Conservation (phyloP, 2,329 filamentous ascomycete species). For the Fusarium nisikadoi region DNA sequence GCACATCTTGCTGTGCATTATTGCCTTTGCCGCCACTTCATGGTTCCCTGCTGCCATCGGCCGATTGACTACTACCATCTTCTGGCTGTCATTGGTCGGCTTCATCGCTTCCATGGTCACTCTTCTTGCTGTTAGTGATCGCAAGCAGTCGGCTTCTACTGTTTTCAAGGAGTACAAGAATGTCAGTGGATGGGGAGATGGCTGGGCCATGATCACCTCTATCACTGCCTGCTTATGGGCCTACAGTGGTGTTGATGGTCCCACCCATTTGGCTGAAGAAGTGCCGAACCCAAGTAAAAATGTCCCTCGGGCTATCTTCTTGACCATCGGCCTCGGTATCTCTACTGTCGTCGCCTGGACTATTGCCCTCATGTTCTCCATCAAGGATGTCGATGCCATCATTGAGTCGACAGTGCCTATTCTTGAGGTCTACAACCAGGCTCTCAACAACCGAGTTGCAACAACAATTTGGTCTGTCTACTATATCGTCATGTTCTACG, state of each 20-base stretch:
- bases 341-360: slow-evolving; percentile 39
- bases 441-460: slow-evolving; percentile 37
- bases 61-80: slow-evolving; percentile 36
- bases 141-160: slow-evolving; percentile 28
- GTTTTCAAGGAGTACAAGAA: slow-evolving; percentile 41
- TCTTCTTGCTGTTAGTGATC: slow-evolving; percentile 30
- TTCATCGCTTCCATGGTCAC: slow-evolving; percentile 41
- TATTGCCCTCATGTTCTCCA: slow-evolving; percentile 41
- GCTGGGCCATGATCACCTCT: slow-evolving; percentile 40
- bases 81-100: slow-evolving; percentile 38
- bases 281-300: slow-evolving; percentile 42
- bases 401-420: slow-evolving; percentile 40
- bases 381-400: slow-evolving; percentile 39
- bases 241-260: slow-evolving; percentile 35
- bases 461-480: slow-evolving; percentile 42
- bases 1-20: slow-evolving; percentile 38
- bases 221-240: slow-evolving; percentile 42
- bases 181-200: slow-evolving; percentile 41
- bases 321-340: slow-evolving; percentile 39
- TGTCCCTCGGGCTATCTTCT: slow-evolving; percentile 41
- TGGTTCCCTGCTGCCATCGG: slow-evolving; percentile 40
- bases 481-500: slow-evolving; percentile 44
- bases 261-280: slow-evolving; percentile 41
- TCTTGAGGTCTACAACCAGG: slow-evolving; percentile 41
- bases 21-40: slow-evolving; percentile 34